A percentile compares a stretch with the other conserved stretches of the same genome.
Evolutionary conservation across 768 basidiomycete species (phyloP).

Genomic region (Candolleomyces aberdarensis): DNA sequence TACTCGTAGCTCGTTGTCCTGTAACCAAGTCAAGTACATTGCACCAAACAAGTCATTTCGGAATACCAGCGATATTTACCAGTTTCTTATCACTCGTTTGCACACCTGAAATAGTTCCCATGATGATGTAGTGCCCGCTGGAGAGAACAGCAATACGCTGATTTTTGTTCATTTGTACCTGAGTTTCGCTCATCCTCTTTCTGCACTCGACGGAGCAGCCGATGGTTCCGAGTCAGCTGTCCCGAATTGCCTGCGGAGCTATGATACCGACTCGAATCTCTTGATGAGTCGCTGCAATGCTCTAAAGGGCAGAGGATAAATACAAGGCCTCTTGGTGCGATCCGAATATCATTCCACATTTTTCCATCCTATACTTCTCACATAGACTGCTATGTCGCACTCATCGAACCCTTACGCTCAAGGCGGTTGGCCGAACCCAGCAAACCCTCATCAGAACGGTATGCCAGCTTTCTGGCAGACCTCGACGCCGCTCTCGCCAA

Average conservation of each 20-base stretch:
- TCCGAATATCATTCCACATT: not conserved
- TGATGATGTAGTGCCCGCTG: not conserved
- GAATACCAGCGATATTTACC: not conserved
- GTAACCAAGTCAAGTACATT: not conserved
- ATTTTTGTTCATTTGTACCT: slow-evolving; percentile 1
- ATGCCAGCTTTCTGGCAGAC: slow-evolving; percentile 1
- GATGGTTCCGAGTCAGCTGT: slow-evolving; percentile 1
- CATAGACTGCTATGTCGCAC: not conserved
- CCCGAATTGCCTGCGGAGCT: not conserved
- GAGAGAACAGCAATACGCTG: not conserved
- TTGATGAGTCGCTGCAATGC: not conserved
- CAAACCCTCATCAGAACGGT: slow-evolving; percentile 2
- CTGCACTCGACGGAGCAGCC: not conserved
- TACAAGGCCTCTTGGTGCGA: not conserved
- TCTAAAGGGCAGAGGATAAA: not conserved
- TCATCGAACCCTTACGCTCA: slow-evolving; percentile 18
- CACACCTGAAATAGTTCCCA: not conserved
- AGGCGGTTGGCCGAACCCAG: slow-evolving; percentile 18
- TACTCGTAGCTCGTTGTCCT: not conserved
- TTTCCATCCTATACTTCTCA: not conserved
- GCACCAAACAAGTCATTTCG: not conserved
- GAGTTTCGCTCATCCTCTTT: not conserved
- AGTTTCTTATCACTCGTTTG: not conserved
- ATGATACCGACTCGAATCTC: not conserved
- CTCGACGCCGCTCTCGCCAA: slow-evolving; percentile 12